Evolutionary conservation across 2,329 filamentous ascomycete species (phyloP).

Genomic region (Incumbomyces lentus): DNA sequence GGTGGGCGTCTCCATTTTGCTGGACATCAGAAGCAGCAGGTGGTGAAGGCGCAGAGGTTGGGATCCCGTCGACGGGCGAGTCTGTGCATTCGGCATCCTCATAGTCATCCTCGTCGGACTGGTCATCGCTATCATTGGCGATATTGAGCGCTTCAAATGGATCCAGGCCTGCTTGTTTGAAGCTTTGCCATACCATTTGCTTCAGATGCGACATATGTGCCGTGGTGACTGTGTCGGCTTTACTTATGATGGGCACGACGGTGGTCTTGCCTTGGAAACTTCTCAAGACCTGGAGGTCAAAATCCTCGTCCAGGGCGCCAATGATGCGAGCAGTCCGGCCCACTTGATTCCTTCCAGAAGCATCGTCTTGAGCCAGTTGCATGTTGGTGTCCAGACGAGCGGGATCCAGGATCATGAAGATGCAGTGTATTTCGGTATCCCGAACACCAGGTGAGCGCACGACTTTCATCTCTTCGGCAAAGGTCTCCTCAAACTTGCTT

Average conservation of each 20-base stretch:
- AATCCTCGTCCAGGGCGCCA: slow-evolving; percentile 70
- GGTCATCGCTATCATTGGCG: slow-evolving; percentile 63
- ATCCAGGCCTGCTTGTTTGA: slow-evolving; percentile 78
- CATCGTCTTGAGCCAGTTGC: slow-evolving; percentile 47
- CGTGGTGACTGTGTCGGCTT: slow-evolving; percentile 92
- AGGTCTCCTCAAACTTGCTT: slow-evolving; percentile 97
- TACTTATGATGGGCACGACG: slow-evolving; percentile 88
- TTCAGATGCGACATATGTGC: slow-evolving; percentile 90
- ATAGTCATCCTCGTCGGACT: slow-evolving; percentile 46
- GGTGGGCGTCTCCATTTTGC: slow-evolving; percentile 11
- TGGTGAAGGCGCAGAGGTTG: too few species aligned
- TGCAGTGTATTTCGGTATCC: slow-evolving; percentile 95
- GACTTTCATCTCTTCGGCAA: slow-evolving; percentile 95
- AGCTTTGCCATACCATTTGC: slow-evolving; percentile 76
- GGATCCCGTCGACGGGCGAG: slow-evolving; percentile 12
- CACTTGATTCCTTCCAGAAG: slow-evolving; percentile 44
- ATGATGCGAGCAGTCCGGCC: slow-evolving; percentile 33
- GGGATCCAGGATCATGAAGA: slow-evolving; percentile 85
- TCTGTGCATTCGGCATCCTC: slow-evolving; percentile 26
- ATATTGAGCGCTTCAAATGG: slow-evolving; percentile 77
- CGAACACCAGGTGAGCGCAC: slow-evolving; percentile 82
- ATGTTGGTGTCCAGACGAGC: slow-evolving; percentile 75
- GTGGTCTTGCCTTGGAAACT: slow-evolving; percentile 87
- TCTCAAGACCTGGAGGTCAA: slow-evolving; percentile 83
- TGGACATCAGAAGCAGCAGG: slow-evolving; percentile 15